Conservation (phyloP, 2,329 filamentous ascomycete genomes). For the Pseudogymnoascus sp. region DNA sequence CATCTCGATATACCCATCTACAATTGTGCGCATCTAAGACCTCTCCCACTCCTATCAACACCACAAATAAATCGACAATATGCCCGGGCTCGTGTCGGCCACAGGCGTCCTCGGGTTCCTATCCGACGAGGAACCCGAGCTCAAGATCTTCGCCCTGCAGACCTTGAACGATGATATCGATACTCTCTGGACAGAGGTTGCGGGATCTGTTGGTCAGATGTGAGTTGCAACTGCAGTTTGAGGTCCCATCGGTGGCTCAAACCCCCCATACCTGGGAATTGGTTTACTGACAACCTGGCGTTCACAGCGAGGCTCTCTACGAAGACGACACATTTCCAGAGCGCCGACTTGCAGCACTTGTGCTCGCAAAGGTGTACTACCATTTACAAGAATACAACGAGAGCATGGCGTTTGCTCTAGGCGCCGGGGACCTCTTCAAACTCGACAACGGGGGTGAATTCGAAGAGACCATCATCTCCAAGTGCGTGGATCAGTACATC, state of each 20-base stretch:
- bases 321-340: constrained; percentile 94
- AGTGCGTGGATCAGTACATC: constrained; percentile 97
- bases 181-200: constrained; percentile 95
- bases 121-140: constrained; percentile 85
- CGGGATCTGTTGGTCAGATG: constrained; percentile 88
- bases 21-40: background rate
- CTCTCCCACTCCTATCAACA: constrained; percentile 8
- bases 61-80: constrained; percentile 35
- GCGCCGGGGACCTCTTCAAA: constrained; percentile 90
- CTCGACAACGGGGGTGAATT: constrained; percentile 88
- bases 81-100: constrained; percentile 91
- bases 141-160: constrained; percentile 91
- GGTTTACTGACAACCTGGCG: constrained; percentile 16
- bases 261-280: background rate
- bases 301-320: constrained; percentile 80
- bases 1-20: background rate
- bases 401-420: constrained; percentile 96
- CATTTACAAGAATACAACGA: constrained; percentile 98
- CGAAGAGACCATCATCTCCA: constrained; percentile 97
- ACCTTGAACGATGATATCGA: constrained; percentile 95
- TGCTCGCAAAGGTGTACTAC: constrained; percentile 97
- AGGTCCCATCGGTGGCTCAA: background rate
- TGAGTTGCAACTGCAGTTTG: constrained; percentile 40
- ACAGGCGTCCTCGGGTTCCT: constrained; percentile 93
- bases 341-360: constrained; percentile 85